Conservation (phyloP, 2,329 filamentous ascomycete species). For the Ceratocystis harringtonii region DNA sequence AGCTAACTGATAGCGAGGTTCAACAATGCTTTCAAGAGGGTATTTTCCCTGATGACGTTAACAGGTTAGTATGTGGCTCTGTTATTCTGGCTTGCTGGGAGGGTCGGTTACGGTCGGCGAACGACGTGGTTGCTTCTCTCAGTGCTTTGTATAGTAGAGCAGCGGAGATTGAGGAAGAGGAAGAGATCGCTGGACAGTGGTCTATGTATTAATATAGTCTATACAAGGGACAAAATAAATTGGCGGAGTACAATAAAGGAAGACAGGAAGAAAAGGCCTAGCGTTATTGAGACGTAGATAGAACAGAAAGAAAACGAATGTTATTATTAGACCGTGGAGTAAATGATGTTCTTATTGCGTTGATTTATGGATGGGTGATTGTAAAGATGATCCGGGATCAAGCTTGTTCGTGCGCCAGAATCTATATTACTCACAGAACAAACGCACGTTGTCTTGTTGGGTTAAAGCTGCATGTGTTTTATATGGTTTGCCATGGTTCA, state of each 20-base stretch:
- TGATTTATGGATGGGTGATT: slow-evolving; percentile 17
- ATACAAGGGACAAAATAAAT: slow-evolving; percentile 6
- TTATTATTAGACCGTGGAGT: slow-evolving; percentile 4
- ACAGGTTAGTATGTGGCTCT: slow-evolving; percentile 21
- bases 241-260: slow-evolving; percentile 6
- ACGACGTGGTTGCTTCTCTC: slow-evolving; percentile 14
- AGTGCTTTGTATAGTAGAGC: slow-evolving; percentile 16
- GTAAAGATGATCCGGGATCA: slow-evolving; percentile 14
- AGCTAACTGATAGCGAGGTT: slow-evolving; percentile 23
- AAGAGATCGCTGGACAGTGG: slow-evolving; percentile 18
- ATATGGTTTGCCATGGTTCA: not conserved
- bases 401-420: slow-evolving; percentile 8
- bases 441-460: not conserved
- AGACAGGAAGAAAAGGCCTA: not conserved
- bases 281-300: not conserved
- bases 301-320: not conserved
- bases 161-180: slow-evolving; percentile 16
- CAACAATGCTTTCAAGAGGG: slow-evolving; percentile 20
- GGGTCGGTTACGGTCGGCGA: slow-evolving; percentile 14
- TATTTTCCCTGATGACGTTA: slow-evolving; percentile 22
- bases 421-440: slow-evolving; percentile 13
- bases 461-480: not conserved
- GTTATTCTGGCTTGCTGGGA: slow-evolving; percentile 24
- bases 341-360: slow-evolving; percentile 12
- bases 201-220: slow-evolving; percentile 17